Evolutionary conservation across 2,329 filamentous ascomycete genomes (phyloP), one percentile per base, ranked within the genome.

Genomic region (Alternaria arborescens): DNA sequence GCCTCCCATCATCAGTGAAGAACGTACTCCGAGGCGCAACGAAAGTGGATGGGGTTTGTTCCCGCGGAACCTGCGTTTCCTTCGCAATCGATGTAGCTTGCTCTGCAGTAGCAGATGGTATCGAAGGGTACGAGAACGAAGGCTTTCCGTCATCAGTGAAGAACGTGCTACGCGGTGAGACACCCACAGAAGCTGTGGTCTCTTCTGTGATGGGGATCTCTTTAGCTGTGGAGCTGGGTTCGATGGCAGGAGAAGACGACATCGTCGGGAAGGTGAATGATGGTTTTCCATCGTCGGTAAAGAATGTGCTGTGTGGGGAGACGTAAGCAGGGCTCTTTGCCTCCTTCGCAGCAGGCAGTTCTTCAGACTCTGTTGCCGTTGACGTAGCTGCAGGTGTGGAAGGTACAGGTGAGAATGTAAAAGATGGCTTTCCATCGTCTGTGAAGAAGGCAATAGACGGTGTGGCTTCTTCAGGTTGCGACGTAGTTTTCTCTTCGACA

Each of bases 61-160:
- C 32, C 11, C 36, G 32, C 41, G 18, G 40, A 46, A 38, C 24
- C 12, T 52, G 46, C 11, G 24, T 24, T 6, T 44, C 22, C n/a
- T 22, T 34, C 12, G 18, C 40, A 24, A n/a, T 34, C 36, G 34
- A n/a, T 7, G 10, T n/a, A 41, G 50, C 36, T 52, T 52, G 34
- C 12, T 52, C 50, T 18, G 24, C 10, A n/a, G 46, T 36, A 22
- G 46, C 16, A 26, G 46, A 12, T 18, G 46, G 32, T 5, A 50
- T 18, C 8, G 46, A 40, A 22, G 61, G 57, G 40, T 56, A 61
- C 14, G 51, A 51, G 22, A 61, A 64, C 6, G 54, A 36, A 16
- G 61, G 61, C 14, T 58, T 64, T 11, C 61, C 61, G n/a, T 53
- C 52, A 48, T 64, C 58, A 1, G 46, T 53, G 43, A 64, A 61